Percentiles rank a stretch among this genome's conserved stretches.
These are phyloP conservation scores for Geranium rotundifolium DNA, from an alignment of 345 rosid genomes.

Conservation along the genomic window DNA sequence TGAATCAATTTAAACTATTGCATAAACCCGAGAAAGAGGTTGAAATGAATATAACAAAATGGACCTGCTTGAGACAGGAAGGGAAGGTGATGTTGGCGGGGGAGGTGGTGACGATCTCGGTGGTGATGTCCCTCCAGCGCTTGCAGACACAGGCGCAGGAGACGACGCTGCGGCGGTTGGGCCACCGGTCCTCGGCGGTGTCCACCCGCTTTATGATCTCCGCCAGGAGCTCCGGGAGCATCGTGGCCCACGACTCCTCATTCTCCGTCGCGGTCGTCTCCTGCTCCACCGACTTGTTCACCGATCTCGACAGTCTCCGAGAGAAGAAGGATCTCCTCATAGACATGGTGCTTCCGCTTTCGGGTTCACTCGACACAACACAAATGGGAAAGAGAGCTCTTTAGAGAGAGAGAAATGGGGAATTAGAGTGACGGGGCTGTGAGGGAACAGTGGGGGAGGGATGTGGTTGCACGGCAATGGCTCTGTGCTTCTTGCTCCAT, in stretches of 20 bases:
- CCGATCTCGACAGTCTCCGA: constrained; percentile 51
- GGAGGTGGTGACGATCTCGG: constrained; percentile 44
- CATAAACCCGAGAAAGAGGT: not conserved
- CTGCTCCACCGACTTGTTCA: constrained; percentile 2
- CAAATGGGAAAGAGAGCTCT: not conserved
- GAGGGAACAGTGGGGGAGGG: too few species aligned
- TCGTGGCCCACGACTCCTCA: constrained; percentile 49
- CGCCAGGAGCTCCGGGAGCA: constrained; percentile 71
- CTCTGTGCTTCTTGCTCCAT: too few species aligned
- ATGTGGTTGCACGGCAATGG: too few species aligned
- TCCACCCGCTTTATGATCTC: constrained; percentile 81
- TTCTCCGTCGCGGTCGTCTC: constrained; percentile 3
- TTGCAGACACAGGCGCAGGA: constrained; percentile 76
- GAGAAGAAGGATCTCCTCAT: constrained; percentile 43
- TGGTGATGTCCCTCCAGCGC: constrained; percentile 70
- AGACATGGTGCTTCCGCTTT: constrained; percentile 20
- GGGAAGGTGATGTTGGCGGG: constrained; percentile 74
- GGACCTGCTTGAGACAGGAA: constrained; percentile 78
- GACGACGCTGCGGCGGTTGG: constrained; percentile 56
- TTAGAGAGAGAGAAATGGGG: not conserved
- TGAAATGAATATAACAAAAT: not conserved
- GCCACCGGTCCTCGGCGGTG: constrained; percentile 64
- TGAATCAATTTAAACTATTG: not conserved
- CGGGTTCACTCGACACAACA: not conserved
- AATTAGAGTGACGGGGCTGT: too few species aligned